Percentiles rank a stretch among this genome's conserved stretches.
phyloP scores from a whole-genome alignment of 2,329 filamentous ascomycete species.

The Calonectria crousiana region DNA sequence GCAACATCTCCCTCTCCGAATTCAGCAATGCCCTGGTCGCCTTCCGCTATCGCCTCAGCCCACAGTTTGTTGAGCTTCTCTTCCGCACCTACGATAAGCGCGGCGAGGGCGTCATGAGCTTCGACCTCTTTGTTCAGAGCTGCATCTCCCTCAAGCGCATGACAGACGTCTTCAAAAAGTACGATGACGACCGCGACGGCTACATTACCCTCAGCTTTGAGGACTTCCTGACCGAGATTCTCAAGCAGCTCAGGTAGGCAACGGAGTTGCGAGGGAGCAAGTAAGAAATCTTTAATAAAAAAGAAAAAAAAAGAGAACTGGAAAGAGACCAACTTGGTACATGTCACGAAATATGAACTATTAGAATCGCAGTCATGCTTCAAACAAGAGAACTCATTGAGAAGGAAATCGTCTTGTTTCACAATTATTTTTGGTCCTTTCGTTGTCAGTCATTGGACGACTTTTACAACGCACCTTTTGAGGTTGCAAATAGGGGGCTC shows the following conservation, averaged over 20 bases:
- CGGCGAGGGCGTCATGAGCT: slow-evolving; percentile 79
- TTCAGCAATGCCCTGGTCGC: slow-evolving; percentile 91
- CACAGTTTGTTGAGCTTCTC: slow-evolving; percentile 84
- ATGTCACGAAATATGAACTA: slow-evolving; percentile 11
- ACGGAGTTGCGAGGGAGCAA: not conserved
- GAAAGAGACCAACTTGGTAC: not conserved
- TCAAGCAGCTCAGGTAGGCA: slow-evolving; percentile 69
- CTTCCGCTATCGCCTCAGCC: slow-evolving; percentile 92
- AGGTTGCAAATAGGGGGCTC: not conserved
- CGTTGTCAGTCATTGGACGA: not conserved
- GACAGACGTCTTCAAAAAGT: slow-evolving; percentile 99
- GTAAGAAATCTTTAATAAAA: not conserved
- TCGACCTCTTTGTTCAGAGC: slow-evolving; percentile 97
- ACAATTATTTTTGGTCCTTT: not conserved
- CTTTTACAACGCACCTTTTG: not conserved
- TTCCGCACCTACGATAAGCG: slow-evolving; percentile 92
- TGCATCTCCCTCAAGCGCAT: slow-evolving; percentile 97
- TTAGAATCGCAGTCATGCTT: slow-evolving; percentile 4
- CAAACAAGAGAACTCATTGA: not conserved
- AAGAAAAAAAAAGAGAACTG: not conserved
- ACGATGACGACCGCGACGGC: slow-evolving; percentile 95
- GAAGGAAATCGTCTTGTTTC: not conserved
- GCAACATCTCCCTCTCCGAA: slow-evolving; percentile 87
- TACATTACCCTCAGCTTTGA: slow-evolving; percentile 89
- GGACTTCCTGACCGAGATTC: slow-evolving; percentile 79